Percentiles rank a stretch among this genome's conserved stretches.
Evolutionary conservation across 192 early-diverging fungal species (phyloP).

Genomic region (Lunasporangiospora selenospora): DNA sequence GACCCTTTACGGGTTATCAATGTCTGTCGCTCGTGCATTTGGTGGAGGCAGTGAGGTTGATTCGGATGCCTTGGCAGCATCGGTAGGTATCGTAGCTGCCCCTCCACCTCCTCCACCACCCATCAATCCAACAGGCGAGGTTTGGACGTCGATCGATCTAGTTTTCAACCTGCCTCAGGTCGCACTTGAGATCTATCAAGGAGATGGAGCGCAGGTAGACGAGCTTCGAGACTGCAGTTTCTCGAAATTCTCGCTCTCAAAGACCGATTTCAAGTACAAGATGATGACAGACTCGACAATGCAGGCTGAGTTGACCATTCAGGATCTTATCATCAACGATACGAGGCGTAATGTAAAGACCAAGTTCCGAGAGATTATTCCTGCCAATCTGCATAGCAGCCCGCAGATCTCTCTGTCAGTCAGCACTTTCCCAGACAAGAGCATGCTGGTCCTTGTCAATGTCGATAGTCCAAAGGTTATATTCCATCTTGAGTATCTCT

Average conservation of each 20-base stretch:
- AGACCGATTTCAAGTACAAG: constrained; percentile 60
- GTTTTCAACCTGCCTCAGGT: constrained; percentile 74
- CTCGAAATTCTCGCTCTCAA: constrained; percentile 56
- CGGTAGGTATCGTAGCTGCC: constrained; percentile 21
- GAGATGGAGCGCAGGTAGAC: constrained; percentile 60
- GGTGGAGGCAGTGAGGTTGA: constrained; percentile 36
- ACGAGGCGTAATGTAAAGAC: constrained; percentile 77
- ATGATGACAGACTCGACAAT: constrained; percentile 66
- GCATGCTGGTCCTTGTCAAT: constrained; percentile 70
- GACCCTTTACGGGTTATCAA: constrained; percentile 72
- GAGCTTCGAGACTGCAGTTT: constrained; percentile 59
- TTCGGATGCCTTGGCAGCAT: constrained; percentile 12
- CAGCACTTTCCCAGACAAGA: constrained; percentile 49
- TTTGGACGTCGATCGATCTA: constrained; percentile 56
- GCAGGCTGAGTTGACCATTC: constrained; percentile 72
- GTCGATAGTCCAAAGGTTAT: constrained; percentile 85
- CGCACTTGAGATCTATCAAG: constrained; percentile 79
- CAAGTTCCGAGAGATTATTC: constrained; percentile 87
- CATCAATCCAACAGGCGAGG: constrained; percentile 8
- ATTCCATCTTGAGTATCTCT: constrained; percentile 87
- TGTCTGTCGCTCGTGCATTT: constrained; percentile 58
- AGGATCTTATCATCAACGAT: constrained; percentile 80
- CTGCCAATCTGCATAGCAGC: constrained; percentile 60
- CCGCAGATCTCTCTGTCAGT: constrained; percentile 65
- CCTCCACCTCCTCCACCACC: constrained; percentile 2